Base-by-base conservation (phyloP, 495 filamentous ascomycete genomes). In the Hypoxylon lienhwacheense region DNA sequence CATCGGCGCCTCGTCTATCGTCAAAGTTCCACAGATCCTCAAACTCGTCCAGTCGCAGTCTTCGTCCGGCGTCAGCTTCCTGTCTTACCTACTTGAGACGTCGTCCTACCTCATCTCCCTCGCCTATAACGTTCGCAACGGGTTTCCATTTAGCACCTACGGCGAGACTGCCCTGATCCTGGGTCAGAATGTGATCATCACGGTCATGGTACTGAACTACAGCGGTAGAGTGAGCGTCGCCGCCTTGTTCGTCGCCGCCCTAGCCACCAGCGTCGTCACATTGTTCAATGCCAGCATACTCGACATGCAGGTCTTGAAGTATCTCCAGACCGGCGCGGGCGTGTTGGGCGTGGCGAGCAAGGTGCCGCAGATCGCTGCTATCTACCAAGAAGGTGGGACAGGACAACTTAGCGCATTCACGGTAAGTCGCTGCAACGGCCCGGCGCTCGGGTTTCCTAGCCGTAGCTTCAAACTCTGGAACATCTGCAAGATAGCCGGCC, bases 361-460 rank as follows among this genome's bases (percentile, higher is more conserved):
- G 78, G 66, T 88, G 42, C 95, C 93, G 51, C 93, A 97, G 78
- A 96, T 97, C 59, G 75, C 78, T 45, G 84, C 88, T 17, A 88
- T 96, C 67, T 90, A 83, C 75, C 77, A 79, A 53, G 72, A 95
- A 67, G 91, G 90, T 17, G 86, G 89, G 28, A 98, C 93, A 8
- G 93, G 93, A 40, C 92, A 97, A 78, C 75, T 98, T 66, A 95
- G 89, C 68, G 95, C 95, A 47, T 97, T 96, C 70, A 88, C 91
- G 45, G 93, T 97, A 77, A 75, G 88, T 81, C 34, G 35, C 31
- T 42, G 39, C 29, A 1, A 49, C n/a, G n/a, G n/a, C n/a, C n/a
- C n/a, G n/a, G n/a, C n/a, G n/a, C n/a, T n/a, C n/a, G n/a, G n/a
- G n/a, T n/a, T n/a, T n/a, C n/a, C n/a, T n/a, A n/a, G n/a, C n/a